Base-by-base conservation (phyloP, 192 early-diverging fungal genomes). In the Backusella tarrabulga region DNA sequence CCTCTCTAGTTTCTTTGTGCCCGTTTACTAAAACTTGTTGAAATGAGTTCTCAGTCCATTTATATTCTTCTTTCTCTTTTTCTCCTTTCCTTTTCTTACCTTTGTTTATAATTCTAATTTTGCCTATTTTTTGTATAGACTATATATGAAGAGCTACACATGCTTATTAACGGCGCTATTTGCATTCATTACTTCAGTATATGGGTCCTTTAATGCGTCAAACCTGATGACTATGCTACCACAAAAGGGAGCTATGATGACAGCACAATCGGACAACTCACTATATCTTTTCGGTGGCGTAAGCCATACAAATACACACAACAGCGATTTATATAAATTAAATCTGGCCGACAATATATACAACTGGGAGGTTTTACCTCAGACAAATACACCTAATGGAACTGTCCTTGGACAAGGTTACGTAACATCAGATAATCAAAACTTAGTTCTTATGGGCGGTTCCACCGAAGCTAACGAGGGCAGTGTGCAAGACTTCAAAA, bases 201-300 rank as follows among this genome's bases (percentile, higher is more conserved):
- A 32, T 60, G 73, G 73, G n/a, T 79, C 74, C 66, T 73, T 79
- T 70, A 35, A 79, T 73, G 66, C 68, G 1, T 38, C 72, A 26
- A 68, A 66, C 23, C 34, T 74, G 15, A 63, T 35, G 19, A 36
- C 42, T 79, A 29, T 26, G 34, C 41, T 79, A 8, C 77, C 77
- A 12, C 74, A 74, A 44, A 73, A 69, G 38, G 72, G 68, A 41
- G 77, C 67, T 56, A 79, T 79, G 77, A 44, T 50, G 5, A 74
- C 56, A 21, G 77, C 68, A 67, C 67, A 79, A 68, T 12, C 12
- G 6, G 70, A 70, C 67, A 52, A 54, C 29, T 74, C 72, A 26
- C n/a, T 79, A 41, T 54, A 73, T 50, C 67, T 74, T 40, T 79
- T 69, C 23, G 77, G 77, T 67, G 77, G 77, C n/a, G 77, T 70